These are phyloP conservation scores for Flagelloscypha sp. DNA, from an alignment of 768 basidiomycete species.

Conservation along the genomic window DNA sequence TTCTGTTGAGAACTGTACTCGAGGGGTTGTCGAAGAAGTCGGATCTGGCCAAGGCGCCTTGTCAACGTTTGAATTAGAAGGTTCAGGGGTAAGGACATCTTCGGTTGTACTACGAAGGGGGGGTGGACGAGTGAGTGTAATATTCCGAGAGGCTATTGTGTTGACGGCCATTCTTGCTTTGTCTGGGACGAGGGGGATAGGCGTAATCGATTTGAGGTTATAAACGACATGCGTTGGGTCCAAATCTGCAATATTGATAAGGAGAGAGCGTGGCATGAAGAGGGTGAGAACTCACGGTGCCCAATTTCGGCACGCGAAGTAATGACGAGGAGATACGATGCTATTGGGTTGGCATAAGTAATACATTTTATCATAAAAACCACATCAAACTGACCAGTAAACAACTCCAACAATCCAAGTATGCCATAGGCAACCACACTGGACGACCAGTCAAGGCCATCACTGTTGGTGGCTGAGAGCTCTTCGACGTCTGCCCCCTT, in stretches of 20 bases:
- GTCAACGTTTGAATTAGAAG: slow-evolving; percentile 5
- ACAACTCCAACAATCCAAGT: slow-evolving; percentile 65
- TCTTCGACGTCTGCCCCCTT: slow-evolving; percentile 49
- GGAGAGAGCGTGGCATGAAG: slow-evolving; percentile 2
- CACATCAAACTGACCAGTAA: slow-evolving; percentile 44
- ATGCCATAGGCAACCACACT: slow-evolving; percentile 65
- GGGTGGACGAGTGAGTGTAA: slow-evolving; percentile 36
- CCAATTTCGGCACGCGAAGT: slow-evolving; percentile 57
- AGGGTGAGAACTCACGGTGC: slow-evolving; percentile 38
- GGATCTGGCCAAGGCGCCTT: slow-evolving; percentile 11
- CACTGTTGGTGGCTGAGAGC: slow-evolving; percentile 26
- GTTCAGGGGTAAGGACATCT: slow-evolving; percentile 6
- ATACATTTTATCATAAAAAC: slow-evolving; percentile 5
- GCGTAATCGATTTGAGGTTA: slow-evolving; percentile 56
- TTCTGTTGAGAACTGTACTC: slow-evolving; percentile 47
- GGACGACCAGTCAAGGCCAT: slow-evolving; percentile 44
- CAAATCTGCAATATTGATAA: slow-evolving; percentile 40
- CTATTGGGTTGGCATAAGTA: slow-evolving; percentile 25
- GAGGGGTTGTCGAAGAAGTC: slow-evolving; percentile 19
- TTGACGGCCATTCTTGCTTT: slow-evolving; percentile 48
- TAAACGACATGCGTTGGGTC: slow-evolving; percentile 56
- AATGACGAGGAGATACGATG: slow-evolving; percentile 70
- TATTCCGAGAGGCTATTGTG: slow-evolving; percentile 44
- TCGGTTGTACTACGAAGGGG: slow-evolving; percentile 21
- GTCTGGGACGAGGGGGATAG: slow-evolving; percentile 64